Evolutionary conservation across 495 filamentous ascomycete genomes (phyloP), one percentile per base, ranked within the genome.

Genomic region (Aspergillus egyptiacus): DNA sequence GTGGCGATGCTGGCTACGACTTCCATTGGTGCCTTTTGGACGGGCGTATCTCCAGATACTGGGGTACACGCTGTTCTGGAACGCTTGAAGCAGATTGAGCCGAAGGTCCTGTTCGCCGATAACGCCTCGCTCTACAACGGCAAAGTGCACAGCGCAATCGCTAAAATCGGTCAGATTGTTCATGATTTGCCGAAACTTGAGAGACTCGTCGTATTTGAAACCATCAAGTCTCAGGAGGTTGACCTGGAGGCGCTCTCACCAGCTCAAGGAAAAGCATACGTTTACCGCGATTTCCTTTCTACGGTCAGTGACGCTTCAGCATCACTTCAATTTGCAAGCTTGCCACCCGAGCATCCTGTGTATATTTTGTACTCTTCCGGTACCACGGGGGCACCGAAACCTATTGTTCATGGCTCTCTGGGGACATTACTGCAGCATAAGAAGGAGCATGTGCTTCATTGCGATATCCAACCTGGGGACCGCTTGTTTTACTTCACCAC

Each of bases 361-460:
- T 96, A 95, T 54, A 86, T 96, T 24, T 69, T 96, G 17, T 96
- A 91, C 59, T 89, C 85, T 2, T 87, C 82, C 8, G 90, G 90
- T 10, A 96, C 90, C 0, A 96, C 90, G 1, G 90, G 89, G 2
- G 82, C 89, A 19, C 90, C 90, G 0, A 96, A 96, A 57, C 90
- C 89, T 53, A 96, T 96, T 55, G 85, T 93, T 2, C 90, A 96
- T 65, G 88, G 89, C 0, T 83, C 89, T 2, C 75, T 93, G 37
- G 90, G 90, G 1, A 95, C 90, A 1, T 67, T 96, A 8, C 76
- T 96, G 24, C 91, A 96, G 62, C 90, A 96, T 63, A 96, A 95
- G 67, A 96, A 96, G 60, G 91, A 95, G 62, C 89, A 91, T 62
- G 73, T 81, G 46, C 72, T 96, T 15, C 90, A 96, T 64, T 85